Evolutionary conservation across 1,139 yeast genomes (phyloP).

Genomic region (Zhuliangozyma parablackwelliae): DNA sequence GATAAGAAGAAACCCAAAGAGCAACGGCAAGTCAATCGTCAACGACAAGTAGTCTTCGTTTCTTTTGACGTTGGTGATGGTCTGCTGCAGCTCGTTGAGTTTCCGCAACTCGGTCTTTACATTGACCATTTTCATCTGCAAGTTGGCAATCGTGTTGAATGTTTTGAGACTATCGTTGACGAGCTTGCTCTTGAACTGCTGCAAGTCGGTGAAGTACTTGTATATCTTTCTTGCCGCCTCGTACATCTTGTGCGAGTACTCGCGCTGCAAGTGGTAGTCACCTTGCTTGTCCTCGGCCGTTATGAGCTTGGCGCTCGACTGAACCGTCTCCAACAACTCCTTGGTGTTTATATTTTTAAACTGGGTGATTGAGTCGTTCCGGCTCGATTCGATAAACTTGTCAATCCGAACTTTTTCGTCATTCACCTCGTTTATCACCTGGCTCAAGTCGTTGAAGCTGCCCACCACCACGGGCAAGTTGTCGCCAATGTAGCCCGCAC

Average conservation of each 20-base stretch:
- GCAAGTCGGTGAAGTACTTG: constrained; percentile 13
- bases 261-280: constrained; percentile 16
- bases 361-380: constrained; percentile 31
- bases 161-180: constrained; percentile 19
- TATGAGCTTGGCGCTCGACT: constrained; percentile 6
- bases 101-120: constrained; percentile 27
- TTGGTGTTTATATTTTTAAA: constrained; percentile 20
- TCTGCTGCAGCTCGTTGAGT: constrained; percentile 14
- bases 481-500: constrained; percentile 20
- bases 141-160: constrained; percentile 29
- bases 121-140: constrained; percentile 39
- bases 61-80: constrained; percentile 28
- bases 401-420: constrained; percentile 28
- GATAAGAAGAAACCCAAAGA: constrained; percentile 72
- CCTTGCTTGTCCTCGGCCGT: constrained; percentile 16
- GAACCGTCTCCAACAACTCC: constrained; percentile 4
- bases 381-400: constrained; percentile 25
- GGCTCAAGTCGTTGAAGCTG: constrained; percentile 40
- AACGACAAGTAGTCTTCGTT: constrained; percentile 46
- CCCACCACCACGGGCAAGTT: constrained; percentile 29
- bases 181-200: constrained; percentile 24
- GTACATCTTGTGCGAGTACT: constrained; percentile 12
- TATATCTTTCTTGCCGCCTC: constrained; percentile 12
- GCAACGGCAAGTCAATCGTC: constrained; percentile 71
- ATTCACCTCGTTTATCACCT: constrained; percentile 20